phyloP scores from a whole-genome alignment of 192 early-diverging fungal species.

The Phycomyces nitens region DNA sequence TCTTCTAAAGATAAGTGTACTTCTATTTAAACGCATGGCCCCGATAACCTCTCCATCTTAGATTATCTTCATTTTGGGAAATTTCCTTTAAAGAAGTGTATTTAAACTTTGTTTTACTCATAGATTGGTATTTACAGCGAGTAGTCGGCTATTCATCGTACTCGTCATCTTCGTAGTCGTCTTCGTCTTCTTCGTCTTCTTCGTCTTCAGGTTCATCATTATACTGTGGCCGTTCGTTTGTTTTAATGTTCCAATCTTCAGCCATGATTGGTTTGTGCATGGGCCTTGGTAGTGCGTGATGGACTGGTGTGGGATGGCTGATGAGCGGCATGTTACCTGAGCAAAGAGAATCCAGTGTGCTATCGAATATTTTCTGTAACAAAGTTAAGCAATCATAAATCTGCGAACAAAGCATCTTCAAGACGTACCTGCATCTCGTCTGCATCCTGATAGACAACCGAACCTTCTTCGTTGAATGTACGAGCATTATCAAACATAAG shows the following conservation, averaged over 20 bases:
- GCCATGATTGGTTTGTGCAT: background rate
- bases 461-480: slow-evolving; percentile 88
- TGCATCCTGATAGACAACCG: slow-evolving; percentile 86
- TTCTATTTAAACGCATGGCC: no score
- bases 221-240: background rate
- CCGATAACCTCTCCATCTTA: background rate
- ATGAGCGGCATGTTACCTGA: slow-evolving; percentile 8
- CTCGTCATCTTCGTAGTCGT: background rate
- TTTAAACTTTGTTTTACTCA: slow-evolving; percentile 4
- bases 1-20: no score
- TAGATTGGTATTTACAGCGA: slow-evolving; percentile 1
- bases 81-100: slow-evolving; percentile 1
- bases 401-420: background rate
- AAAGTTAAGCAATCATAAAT: slow-evolving; percentile 2
- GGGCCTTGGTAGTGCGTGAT: background rate
- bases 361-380: slow-evolving; percentile 14
- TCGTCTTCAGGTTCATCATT: background rate
- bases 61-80: background rate
- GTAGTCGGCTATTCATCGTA: slow-evolving; percentile 1
- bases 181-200: background rate
- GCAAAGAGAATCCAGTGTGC: slow-evolving; percentile 3
- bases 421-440: slow-evolving; percentile 48
- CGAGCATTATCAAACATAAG: slow-evolving; percentile 93
- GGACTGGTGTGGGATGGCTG: background rate
- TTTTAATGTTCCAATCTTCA: background rate